Evolutionary conservation across 1,284 basidiomycete species (phyloP), one percentile per base, ranked within the genome.

Genomic region (Flammula alnicola): DNA sequence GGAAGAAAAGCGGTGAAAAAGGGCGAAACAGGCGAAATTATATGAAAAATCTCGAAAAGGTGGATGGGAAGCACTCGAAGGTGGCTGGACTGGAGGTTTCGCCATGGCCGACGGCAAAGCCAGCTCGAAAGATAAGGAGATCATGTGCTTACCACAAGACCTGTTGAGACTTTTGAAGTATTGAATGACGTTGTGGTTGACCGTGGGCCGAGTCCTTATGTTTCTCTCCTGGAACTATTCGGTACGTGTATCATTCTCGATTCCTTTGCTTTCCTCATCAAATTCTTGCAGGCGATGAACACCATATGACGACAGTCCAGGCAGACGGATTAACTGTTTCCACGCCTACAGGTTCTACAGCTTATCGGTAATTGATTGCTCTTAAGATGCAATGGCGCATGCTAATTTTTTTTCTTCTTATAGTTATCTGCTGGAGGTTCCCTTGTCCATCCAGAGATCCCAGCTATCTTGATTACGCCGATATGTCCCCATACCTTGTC

Each of bases 301-400:
- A 98, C 68, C 97, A 99, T 74, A 88, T 99, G 81, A 99, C 97
- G 0, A 99, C 97, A 0, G 97, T 98, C 1, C 97, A 99, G 72
- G 97, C 96, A 0, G 97, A 99, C 65, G 97, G 97, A 2, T 75
- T 99, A 20, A 95, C 92, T 25, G 90, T 99, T 11, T 91, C 97
- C 2, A 99, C 96, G 0, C 96, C 96, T 1, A 99, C 96, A 0
- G 96, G 96, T 7, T 98, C 96, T 0, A 99, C 97, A 2, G 97
- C 97, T 3, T 99, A 99, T 70, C 95, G 10, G 91, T 93, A 59
- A 46, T 75, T 31, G n/a, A 12, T 19, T 39, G 17, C 9, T 14
- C 17, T 42, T 43, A 4, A 9, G 17, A 26, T n/a, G 17, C 11
- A 37, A 27, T n/a, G 2, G 17, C 20, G 17, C 11, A 29, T 29